phyloP scores from a whole-genome alignment of 768 basidiomycete species.

The Inosperma sp. region DNA sequence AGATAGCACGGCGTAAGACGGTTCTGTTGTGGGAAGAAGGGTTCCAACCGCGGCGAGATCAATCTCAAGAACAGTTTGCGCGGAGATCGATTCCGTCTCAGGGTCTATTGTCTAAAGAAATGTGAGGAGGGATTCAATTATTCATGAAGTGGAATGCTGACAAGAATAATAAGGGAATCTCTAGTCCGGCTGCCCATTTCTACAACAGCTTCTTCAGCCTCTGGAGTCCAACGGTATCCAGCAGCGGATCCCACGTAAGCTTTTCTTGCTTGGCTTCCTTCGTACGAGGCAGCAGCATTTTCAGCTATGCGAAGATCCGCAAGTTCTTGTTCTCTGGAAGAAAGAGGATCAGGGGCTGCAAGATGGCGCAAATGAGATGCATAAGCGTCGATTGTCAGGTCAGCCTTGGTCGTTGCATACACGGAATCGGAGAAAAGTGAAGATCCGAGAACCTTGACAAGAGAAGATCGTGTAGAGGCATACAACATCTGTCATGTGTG shows the following conservation, averaged over 20 bases:
- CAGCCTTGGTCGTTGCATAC: slow-evolving; percentile 72
- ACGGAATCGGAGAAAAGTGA: slow-evolving; percentile 64
- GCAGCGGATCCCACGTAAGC: slow-evolving; percentile 57
- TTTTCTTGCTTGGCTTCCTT: slow-evolving; percentile 51
- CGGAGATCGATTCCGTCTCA: slow-evolving; percentile 52
- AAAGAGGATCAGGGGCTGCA: slow-evolving; percentile 77
- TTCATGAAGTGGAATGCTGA: slow-evolving; percentile 33
- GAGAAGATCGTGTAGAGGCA: slow-evolving; percentile 67
- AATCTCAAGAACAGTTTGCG: slow-evolving; percentile 39
- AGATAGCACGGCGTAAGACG: slow-evolving; percentile 66
- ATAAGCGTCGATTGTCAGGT: slow-evolving; percentile 67
- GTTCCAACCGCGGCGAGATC: slow-evolving; percentile 42
- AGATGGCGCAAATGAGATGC: slow-evolving; percentile 65
- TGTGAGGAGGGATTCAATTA: neutral
- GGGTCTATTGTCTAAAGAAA: slow-evolving; percentile 58
- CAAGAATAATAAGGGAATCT: slow-evolving; percentile 58
- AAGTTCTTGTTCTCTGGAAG: slow-evolving; percentile 76
- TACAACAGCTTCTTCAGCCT: slow-evolving; percentile 59
- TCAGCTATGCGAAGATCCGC: slow-evolving; percentile 75
- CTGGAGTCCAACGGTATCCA: slow-evolving; percentile 63
- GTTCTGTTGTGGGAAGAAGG: slow-evolving; percentile 51
- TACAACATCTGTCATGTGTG: slow-evolving; percentile 71
- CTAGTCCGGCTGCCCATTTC: slow-evolving; percentile 48
- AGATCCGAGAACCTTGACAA: slow-evolving; percentile 73
- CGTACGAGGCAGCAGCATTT: slow-evolving; percentile 43